These are phyloP conservation scores for Solanum dulcamara DNA, from an alignment of 257 asterid species.

Conservation along the genomic window DNA sequence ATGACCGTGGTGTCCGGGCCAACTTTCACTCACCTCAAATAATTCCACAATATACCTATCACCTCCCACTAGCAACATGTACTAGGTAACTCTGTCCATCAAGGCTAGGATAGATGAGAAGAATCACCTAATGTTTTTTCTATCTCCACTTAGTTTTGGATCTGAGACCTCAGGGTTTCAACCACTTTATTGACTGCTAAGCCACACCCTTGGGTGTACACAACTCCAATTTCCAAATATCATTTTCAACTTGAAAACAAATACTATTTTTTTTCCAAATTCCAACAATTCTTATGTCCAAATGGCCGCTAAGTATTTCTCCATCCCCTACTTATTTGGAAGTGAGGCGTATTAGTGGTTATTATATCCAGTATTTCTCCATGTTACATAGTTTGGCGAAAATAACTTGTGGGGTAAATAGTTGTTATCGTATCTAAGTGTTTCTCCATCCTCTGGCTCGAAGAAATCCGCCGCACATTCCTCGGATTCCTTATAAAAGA, in stretches of 20 bases:
- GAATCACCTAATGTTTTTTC: too few relatives aligned
- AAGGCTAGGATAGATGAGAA: too few relatives aligned
- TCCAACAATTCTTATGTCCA: not conserved
- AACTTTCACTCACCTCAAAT: too few relatives aligned
- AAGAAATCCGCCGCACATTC: not conserved
- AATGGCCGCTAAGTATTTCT: not conserved
- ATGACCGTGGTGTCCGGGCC: too few relatives aligned
- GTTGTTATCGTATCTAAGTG: not conserved
- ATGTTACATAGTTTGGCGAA: not conserved
- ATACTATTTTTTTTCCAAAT: not conserved
- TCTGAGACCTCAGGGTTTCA: too few relatives aligned
- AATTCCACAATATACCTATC: too few relatives aligned
- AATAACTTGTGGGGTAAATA: not conserved
- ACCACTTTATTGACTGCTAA: too few relatives aligned
- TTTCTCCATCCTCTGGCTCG: not conserved
- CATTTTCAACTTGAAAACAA: not conserved
- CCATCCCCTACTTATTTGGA: not conserved
- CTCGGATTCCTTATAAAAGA: not conserved
- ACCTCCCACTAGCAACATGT: too few relatives aligned
- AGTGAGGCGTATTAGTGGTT: not conserved
- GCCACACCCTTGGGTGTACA: too few relatives aligned
- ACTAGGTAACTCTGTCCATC: too few relatives aligned
- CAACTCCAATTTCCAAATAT: not conserved
- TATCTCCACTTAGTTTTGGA: too few relatives aligned
- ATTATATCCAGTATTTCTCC: not conserved